phyloP scores from a whole-genome alignment of 495 filamentous ascomycete genomes.

The Penicillium subrubescens region DNA sequence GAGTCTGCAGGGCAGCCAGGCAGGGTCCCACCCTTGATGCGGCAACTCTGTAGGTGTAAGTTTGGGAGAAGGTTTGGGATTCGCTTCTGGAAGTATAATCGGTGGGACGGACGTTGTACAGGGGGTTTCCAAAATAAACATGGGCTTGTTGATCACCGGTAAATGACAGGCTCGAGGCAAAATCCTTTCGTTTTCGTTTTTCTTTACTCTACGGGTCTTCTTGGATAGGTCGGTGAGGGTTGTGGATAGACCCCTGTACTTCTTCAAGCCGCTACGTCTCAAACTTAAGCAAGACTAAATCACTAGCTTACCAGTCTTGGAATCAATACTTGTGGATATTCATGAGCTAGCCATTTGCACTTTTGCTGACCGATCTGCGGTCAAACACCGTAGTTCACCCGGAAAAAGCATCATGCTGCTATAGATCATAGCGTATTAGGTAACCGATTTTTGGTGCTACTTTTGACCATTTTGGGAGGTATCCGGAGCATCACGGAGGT shows the following conservation, averaged over 20 bases:
- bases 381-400: neutral
- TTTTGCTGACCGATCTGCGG: too few species aligned
- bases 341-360: too few species aligned
- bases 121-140: neutral
- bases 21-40: neutral
- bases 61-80: neutral
- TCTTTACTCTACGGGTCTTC: neutral
- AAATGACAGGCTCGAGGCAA: neutral
- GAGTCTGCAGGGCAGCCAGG: neutral
- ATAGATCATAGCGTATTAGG: too few species aligned
- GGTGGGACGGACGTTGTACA: neutral
- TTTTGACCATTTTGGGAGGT: too few species aligned
- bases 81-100: constrained; percentile 1
- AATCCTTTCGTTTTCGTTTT: neutral
- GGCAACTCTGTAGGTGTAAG: neutral
- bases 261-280: too few species aligned
- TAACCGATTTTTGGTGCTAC: too few species aligned
- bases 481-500: too few species aligned
- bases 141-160: neutral
- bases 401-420: neutral
- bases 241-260: too few species aligned
- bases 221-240: too few species aligned
- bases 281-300: too few species aligned
- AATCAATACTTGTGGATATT: too few species aligned
- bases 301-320: neutral